Percentiles rank a stretch among this genome's conserved stretches.
Evolutionary conservation across 2,329 filamentous ascomycete genomes (phyloP).

Genomic region (Volutella citrinella): DNA sequence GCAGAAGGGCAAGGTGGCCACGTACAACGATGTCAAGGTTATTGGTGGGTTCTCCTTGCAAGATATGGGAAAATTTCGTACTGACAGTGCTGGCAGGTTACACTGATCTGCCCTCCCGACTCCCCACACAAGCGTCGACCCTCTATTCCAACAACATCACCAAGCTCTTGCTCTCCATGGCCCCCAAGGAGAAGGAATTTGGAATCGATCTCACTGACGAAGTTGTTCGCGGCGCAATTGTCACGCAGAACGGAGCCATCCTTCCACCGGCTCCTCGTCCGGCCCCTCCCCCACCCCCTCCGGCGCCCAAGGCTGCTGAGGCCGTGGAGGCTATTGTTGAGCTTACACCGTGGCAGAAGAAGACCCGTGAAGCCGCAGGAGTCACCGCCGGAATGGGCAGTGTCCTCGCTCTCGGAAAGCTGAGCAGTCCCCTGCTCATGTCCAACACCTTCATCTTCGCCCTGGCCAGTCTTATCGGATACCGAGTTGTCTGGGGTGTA

Average conservation of each 20-base stretch:
- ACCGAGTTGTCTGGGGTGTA: constrained; percentile 86
- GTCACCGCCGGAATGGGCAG: constrained; percentile 77
- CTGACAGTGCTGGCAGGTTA: constrained; percentile 52
- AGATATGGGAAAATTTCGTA: background rate
- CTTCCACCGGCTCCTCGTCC: constrained; percentile 73
- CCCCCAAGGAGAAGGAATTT: constrained; percentile 73
- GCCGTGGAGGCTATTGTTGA: constrained; percentile 53
- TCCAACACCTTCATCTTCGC: constrained; percentile 81
- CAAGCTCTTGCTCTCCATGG: constrained; percentile 81
- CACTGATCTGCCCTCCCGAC: constrained; percentile 80
- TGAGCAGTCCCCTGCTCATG: constrained; percentile 84
- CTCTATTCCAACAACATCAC: constrained; percentile 93
- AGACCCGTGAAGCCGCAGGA: constrained; percentile 68
- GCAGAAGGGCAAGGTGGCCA: constrained; percentile 65
- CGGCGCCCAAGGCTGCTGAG: constrained; percentile 42
- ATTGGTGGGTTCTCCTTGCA: constrained; percentile 57
- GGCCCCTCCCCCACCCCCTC: constrained; percentile 51
- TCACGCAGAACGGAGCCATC: constrained; percentile 74
- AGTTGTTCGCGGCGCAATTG: constrained; percentile 81
- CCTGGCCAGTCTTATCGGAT: constrained; percentile 80
- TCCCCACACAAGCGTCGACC: constrained; percentile 86
- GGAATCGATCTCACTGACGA: constrained; percentile 80
- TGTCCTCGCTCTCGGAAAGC: constrained; percentile 72
- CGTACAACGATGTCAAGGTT: constrained; percentile 75
- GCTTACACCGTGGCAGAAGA: constrained; percentile 79